Evolutionary conservation across 2,329 filamentous ascomycete species (phyloP).

Genomic region (Talaromyces albobiverticillius): DNA sequence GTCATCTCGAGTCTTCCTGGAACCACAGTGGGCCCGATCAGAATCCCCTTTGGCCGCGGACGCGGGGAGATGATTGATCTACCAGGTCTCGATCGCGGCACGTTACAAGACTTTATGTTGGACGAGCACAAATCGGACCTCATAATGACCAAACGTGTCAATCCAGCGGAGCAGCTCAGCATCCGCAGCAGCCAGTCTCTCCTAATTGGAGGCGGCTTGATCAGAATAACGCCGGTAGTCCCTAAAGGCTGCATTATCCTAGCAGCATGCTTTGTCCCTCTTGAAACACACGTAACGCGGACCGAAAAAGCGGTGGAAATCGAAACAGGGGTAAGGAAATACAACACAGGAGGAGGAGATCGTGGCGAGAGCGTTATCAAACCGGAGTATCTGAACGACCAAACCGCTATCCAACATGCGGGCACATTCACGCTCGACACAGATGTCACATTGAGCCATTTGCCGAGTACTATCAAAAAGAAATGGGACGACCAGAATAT

Average conservation of each 20-base stretch:
- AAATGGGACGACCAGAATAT: constrained; percentile 62
- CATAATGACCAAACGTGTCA: constrained; percentile 74
- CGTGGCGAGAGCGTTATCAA: constrained; percentile 62
- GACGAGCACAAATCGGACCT: constrained; percentile 64
- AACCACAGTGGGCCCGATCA: constrained; percentile 92
- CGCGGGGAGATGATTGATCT: constrained; percentile 91
- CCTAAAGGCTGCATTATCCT: constrained; percentile 63
- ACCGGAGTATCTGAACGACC: constrained; percentile 50
- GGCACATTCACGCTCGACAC: constrained; percentile 72
- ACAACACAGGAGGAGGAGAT: constrained; percentile 30
- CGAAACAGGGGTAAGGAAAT: constrained; percentile 61
- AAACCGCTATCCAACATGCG: constrained; percentile 60
- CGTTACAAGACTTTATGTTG: constrained; percentile 68
- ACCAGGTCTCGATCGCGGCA: constrained; percentile 74
- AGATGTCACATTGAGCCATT: constrained; percentile 78
- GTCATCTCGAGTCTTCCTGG: constrained; percentile 83
- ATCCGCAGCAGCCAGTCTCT: constrained; percentile 77
- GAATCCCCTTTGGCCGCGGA: constrained; percentile 81
- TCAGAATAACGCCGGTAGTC: constrained; percentile 73
- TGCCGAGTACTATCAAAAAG: constrained; percentile 70
- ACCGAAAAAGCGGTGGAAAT: constrained; percentile 76
- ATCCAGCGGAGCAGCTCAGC: constrained; percentile 64
- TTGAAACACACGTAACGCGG: constrained; percentile 71
- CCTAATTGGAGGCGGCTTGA: constrained; percentile 78
- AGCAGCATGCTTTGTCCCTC: constrained; percentile 80